A percentile compares a stretch with the other conserved stretches of the same genome.
Conservation (phyloP, 148 eudicot species). For the Camellia granthamiana region DNA sequence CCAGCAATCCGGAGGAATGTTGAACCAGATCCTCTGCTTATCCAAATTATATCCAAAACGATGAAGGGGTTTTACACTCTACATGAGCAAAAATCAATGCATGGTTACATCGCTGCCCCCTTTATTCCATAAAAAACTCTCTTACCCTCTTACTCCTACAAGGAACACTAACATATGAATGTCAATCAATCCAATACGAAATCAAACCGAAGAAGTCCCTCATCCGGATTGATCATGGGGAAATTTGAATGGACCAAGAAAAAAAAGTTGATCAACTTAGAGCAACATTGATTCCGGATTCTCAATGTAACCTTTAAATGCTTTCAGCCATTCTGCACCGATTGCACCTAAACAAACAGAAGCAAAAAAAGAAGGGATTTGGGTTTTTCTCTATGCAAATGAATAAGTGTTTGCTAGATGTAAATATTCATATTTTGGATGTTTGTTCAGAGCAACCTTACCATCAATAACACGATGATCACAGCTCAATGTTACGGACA, state of each 20-base stretch:
- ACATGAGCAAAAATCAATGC: conserved; percentile 21
- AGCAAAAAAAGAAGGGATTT: not conserved
- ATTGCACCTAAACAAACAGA: conserved; percentile 61
- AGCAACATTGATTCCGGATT: conserved; percentile 96
- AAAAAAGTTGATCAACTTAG: conserved; percentile 17
- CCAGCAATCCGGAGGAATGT: not conserved
- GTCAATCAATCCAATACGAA: not conserved
- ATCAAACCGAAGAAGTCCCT: not conserved
- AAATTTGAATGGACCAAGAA: not conserved
- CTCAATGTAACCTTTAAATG: conserved; percentile 93
- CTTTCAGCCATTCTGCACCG: conserved; percentile 98
- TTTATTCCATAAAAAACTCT: conserved; percentile 16
- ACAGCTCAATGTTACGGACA: conserved; percentile 89
- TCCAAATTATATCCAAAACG: not conserved
- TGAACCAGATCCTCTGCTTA: not conserved
- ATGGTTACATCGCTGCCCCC: conserved; percentile 12
- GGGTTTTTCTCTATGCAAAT: no score
- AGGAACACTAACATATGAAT: conserved; percentile 4
- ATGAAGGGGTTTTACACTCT: conserved; percentile 17
- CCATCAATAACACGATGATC: conserved; percentile 98
- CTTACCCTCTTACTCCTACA: not conserved
- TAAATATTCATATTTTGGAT: not conserved
- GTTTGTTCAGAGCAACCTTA: conserved; percentile 26
- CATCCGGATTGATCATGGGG: not conserved
- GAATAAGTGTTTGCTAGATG: no score